phyloP scores from a whole-genome alignment of 2,329 filamentous ascomycete genomes.

The Pseudogymnoascus sp. region DNA sequence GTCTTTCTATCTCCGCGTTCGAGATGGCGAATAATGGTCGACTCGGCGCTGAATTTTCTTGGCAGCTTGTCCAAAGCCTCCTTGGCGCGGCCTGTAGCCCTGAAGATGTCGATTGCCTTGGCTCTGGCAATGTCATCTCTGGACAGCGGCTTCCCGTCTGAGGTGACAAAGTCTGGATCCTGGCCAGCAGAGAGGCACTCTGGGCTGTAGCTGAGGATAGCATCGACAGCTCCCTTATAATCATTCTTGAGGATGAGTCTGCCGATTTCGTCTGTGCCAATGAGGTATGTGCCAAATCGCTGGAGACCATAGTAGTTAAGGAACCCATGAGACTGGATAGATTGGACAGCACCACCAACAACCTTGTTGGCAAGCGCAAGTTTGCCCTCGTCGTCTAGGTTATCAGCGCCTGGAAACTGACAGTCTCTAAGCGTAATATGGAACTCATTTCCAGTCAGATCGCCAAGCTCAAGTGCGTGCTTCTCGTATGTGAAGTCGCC shows the following conservation, averaged over 20 bases:
- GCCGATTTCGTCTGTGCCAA: constrained; percentile 78
- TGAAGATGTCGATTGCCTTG: constrained; percentile 67
- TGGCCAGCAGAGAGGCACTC: constrained; percentile 49
- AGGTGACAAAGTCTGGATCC: constrained; percentile 33
- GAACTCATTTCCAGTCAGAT: constrained; percentile 85
- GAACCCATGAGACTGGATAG: constrained; percentile 68
- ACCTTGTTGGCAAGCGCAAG: constrained; percentile 37
- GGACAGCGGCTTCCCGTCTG: constrained; percentile 41
- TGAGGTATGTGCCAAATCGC: constrained; percentile 81
- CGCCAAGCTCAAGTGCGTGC: constrained; percentile 68
- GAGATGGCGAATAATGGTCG: constrained; percentile 69
- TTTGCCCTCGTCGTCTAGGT: constrained; percentile 40
- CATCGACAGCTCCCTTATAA: constrained; percentile 69
- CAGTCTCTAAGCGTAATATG: constrained; percentile 85
- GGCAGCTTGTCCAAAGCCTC: constrained; percentile 63
- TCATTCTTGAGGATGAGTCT: constrained; percentile 74
- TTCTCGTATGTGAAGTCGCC: constrained; percentile 76
- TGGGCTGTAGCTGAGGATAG: constrained; percentile 65
- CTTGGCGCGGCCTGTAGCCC: constrained; percentile 46
- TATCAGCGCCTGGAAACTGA: constrained; percentile 42
- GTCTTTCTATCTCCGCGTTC: constrained; percentile 33
- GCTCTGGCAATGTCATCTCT: constrained; percentile 74
- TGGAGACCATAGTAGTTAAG: constrained; percentile 99
- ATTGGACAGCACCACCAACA: constrained; percentile 51
- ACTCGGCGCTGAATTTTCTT: constrained; percentile 72